Conservation (phyloP, 2,329 filamentous ascomycete species). For the Colletotrichum truncatum region DNA sequence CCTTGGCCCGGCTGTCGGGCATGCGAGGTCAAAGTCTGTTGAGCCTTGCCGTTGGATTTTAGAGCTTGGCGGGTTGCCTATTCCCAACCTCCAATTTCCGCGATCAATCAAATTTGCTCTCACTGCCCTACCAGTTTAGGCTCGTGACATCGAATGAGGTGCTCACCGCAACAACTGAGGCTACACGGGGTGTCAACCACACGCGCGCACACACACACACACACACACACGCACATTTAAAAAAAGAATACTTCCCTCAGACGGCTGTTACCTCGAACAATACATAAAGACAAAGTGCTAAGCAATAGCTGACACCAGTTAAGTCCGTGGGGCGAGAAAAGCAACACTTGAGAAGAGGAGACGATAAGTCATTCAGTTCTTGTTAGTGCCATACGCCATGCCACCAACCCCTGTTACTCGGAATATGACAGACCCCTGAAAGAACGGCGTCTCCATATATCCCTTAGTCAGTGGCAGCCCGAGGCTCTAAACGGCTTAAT, state of each 20-base stretch:
- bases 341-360: background rate
- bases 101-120: slow-evolving; percentile 2
- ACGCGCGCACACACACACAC: no score
- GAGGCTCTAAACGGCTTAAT: slow-evolving; percentile 9
- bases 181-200: no score
- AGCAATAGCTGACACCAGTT: background rate
- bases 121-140: background rate
- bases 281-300: background rate
- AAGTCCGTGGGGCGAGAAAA: background rate
- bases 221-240: no score
- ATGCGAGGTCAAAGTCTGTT: slow-evolving; percentile 28
- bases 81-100: slow-evolving; percentile 12
- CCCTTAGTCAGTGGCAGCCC: slow-evolving; percentile 8
- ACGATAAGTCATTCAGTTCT: slow-evolving; percentile 1
- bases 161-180: background rate
- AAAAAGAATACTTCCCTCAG: no score
- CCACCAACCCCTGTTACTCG: slow-evolving; percentile 19
- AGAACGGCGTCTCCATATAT: background rate
- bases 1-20: slow-evolving; percentile 14
- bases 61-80: slow-evolving; percentile 2
- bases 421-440: slow-evolving; percentile 16
- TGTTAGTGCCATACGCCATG: slow-evolving; percentile 5
- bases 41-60: slow-evolving; percentile 14
- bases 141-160: background rate
- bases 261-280: background rate